Evolutionary conservation across 768 basidiomycete genomes (phyloP).

Genomic region (Suillus subaureus): DNA sequence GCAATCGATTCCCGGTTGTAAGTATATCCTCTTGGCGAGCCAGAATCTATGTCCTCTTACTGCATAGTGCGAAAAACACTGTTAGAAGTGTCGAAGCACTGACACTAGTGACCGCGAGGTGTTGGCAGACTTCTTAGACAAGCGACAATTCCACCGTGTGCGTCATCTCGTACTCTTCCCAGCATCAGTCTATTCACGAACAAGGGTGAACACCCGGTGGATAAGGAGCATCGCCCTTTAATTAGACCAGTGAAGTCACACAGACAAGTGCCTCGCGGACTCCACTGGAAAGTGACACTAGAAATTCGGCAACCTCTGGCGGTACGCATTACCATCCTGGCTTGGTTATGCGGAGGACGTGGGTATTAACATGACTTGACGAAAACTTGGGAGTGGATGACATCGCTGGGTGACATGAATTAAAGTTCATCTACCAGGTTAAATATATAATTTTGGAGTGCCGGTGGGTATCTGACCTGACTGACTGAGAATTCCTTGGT

Average conservation of each 20-base stretch:
- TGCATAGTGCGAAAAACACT: background rate
- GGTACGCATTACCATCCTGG: constrained; percentile 52
- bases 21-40: background rate
- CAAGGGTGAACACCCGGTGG: background rate
- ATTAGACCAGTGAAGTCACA: background rate
- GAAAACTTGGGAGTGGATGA: background rate
- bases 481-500: background rate
- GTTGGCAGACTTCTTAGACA: background rate
- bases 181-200: background rate
- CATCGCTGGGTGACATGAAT: background rate
- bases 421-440: background rate
- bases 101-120: background rate
- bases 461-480: background rate
- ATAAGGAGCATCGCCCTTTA: background rate
- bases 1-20: background rate
- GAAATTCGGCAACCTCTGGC: constrained; percentile 57
- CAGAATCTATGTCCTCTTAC: background rate
- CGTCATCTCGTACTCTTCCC: background rate
- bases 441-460: background rate
- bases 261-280: constrained; percentile 42
- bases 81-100: background rate
- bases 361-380: constrained; percentile 54
- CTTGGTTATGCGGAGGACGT: constrained; percentile 40
- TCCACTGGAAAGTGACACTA: constrained; percentile 48
- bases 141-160: background rate